Conservation (phyloP, 495 filamentous ascomycete genomes). For the Xylaria bambusicola region DNA sequence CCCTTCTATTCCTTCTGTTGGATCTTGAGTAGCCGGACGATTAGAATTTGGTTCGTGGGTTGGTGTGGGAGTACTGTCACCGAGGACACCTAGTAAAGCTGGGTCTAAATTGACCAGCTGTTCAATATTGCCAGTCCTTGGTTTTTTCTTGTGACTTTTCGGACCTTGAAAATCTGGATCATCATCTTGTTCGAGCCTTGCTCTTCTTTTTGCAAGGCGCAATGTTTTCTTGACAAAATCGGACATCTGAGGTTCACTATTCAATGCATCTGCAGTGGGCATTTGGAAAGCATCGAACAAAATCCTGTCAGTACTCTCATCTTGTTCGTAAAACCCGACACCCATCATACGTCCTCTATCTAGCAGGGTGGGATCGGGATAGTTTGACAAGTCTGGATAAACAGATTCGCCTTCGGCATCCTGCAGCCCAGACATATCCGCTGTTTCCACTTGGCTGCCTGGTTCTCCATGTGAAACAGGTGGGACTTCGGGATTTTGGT, state of each 20-base stretch:
- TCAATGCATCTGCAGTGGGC: slow-evolving; percentile 41
- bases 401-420: slow-evolving; percentile 28
- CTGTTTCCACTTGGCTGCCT: slow-evolving; percentile 14
- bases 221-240: slow-evolving; percentile 52
- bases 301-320: slow-evolving; percentile 52
- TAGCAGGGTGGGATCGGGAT: slow-evolving; percentile 50
- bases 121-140: slow-evolving; percentile 36
- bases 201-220: slow-evolving; percentile 47
- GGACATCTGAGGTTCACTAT: slow-evolving; percentile 45
- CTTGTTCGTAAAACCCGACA: slow-evolving; percentile 57
- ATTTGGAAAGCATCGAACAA: slow-evolving; percentile 52
- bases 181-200: slow-evolving; percentile 45
- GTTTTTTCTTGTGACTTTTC: slow-evolving; percentile 41
- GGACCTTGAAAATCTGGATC: slow-evolving; percentile 49
- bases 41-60: neutral
- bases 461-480: slow-evolving; percentile 7
- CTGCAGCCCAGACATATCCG: slow-evolving; percentile 20
- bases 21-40: slow-evolving; percentile 8
- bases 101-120: slow-evolving; percentile 39
- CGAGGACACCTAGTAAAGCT: slow-evolving; percentile 29
- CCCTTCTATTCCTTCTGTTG: slow-evolving; percentile 11
- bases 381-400: slow-evolving; percentile 40
- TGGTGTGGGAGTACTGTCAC: slow-evolving; percentile 24
- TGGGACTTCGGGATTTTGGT: neutral
- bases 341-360: slow-evolving; percentile 53